phyloP scores from a whole-genome alignment of 352 stramenopile species.

The Phytophthora nicotianae region DNA sequence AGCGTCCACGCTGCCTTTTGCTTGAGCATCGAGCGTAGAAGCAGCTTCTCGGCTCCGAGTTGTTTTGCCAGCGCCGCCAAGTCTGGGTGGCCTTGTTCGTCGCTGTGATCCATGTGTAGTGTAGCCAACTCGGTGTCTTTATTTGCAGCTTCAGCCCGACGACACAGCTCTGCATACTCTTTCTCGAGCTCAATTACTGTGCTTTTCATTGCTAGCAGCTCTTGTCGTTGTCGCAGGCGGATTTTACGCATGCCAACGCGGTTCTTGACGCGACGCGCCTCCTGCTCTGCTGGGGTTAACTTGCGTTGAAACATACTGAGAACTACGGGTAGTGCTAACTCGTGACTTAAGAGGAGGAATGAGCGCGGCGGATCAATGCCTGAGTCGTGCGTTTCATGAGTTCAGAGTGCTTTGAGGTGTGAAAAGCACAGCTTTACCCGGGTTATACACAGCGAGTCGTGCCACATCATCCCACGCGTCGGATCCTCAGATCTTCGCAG shows the following conservation, averaged over 20 bases:
- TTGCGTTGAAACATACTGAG: conserved; percentile 1
- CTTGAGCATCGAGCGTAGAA: conserved; percentile 36
- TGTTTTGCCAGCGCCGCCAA: conserved; percentile 24
- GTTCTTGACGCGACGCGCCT: conserved; percentile 33
- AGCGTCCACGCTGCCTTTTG: conserved; percentile 29
- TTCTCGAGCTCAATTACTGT: conserved; percentile 35
- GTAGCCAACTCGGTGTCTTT: not conserved
- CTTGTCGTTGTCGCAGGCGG: conserved; percentile 34
- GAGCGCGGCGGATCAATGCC: too few relatives aligned
- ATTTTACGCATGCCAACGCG: conserved; percentile 44
- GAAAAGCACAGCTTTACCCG: too few relatives aligned
- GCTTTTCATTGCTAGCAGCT: conserved; percentile 33
- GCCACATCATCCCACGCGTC: too few relatives aligned
- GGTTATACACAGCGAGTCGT: too few relatives aligned
- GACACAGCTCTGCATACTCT: conserved; percentile 38
- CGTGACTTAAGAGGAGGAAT: too few relatives aligned
- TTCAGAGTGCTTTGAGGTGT: too few relatives aligned
- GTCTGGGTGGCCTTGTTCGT: conserved; percentile 4
- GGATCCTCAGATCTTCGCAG: too few relatives aligned
- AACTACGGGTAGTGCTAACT: too few relatives aligned
- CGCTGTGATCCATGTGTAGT: not conserved
- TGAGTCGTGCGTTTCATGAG: too few relatives aligned
- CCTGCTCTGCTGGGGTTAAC: conserved; percentile 7
- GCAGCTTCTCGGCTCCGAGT: conserved; percentile 49
- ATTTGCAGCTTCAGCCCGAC: conserved; percentile 1